Evolutionary conservation across 768 basidiomycete species (phyloP), one percentile per base, ranked within the genome.

Genomic region (Cystofilobasidium macerans): DNA sequence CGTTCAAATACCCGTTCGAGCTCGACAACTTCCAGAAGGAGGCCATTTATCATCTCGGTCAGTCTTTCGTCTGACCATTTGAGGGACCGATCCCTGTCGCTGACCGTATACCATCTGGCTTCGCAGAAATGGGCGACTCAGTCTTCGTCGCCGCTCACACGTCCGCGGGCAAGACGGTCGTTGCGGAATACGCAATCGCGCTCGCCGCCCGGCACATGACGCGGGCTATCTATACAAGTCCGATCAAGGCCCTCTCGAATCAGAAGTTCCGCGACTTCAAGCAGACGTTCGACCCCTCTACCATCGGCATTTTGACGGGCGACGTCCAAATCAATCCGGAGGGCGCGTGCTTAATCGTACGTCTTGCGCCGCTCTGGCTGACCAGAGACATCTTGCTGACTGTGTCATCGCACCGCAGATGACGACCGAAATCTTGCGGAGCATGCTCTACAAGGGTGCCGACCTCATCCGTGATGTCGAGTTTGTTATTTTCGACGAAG

Each of bases 131-230:
- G 80, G 95, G 93, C 12, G 89, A 99, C 70, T 94, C 91, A 16
- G 94, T 99, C 22, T 99, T 99, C 74, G 93, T 99, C n/a, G 95
- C 95, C 18, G 95, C 95, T 7, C 95, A 99, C 77, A 99, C 95
- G 4, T 93, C 89, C n/a, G 95, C 95, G 20, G 95, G 95, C 38
- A 99, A 99, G 77, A 99, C 95, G 1, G 95, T 98, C 22, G 95
- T 99, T 11, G 95, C 95, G 0, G 95, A 99, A 73, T 99, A 98
- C 75, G 95, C 95, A 1, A 98, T 99, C 71, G 89, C 93, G 6
- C 81, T 99, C 12, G 94, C 95, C 6, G 88, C 86, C 70, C 93
- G 92, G 73, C 95, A 99, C 77, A 95, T 99, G 92, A 99, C 95
- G n/a, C 82, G 91, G 59, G 92, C 95, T 0, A 98, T 99, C 69